Evolutionary conservation across 352 stramenopile genomes (phyloP), one percentile per base, ranked within the genome.

Genomic region (Globisporangium abappressorium): DNA sequence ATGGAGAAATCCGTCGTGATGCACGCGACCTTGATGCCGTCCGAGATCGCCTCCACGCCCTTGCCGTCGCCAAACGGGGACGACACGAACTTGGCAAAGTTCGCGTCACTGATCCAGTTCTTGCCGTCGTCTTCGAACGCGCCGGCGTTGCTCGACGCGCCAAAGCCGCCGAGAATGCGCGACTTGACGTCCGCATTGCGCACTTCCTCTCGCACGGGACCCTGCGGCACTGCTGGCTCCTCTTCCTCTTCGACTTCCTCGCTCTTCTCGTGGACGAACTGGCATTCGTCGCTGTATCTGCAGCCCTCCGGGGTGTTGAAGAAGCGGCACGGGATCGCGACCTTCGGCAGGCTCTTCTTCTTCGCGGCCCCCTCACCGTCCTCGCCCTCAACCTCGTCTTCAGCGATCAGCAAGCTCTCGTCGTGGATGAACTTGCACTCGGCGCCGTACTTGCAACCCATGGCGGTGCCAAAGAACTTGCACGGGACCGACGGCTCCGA

Each of bases 1-100:
- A 96, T 96, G 22, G 86, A 94, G 59, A 89, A 96, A 78, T 96
- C 89, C 55, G 89, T 96, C 8, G 89, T 96, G 68, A 95, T 94
- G 71, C 89, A 96, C 28, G 82, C 87, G 14, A 92, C 81, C 12
- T 77, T 33, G 36, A 93, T 71, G 1, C 76, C 79, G 24, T 81
- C 64, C 51, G 72, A 70, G 34, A 94, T 84, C 20, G 81, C 74
- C 41, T 95, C 83, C 0, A 91, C 67, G 36, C 80, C 79, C 60
- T 91, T 84, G 41, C 76, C 77, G 47, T 93, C 83, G 28, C 87
- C 89, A 68, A 94, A 96, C 34, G 89, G 88, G 38, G 85, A 94
- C 12, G 70, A 61, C 38, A 79, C 75, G 51, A 91, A 95, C 59
- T 92, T 77, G 55, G 53, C 46, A 22, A 76, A 70, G 69, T 96